Conservation (phyloP, 1,284 basidiomycete species). For the Trametes pubescens region DNA sequence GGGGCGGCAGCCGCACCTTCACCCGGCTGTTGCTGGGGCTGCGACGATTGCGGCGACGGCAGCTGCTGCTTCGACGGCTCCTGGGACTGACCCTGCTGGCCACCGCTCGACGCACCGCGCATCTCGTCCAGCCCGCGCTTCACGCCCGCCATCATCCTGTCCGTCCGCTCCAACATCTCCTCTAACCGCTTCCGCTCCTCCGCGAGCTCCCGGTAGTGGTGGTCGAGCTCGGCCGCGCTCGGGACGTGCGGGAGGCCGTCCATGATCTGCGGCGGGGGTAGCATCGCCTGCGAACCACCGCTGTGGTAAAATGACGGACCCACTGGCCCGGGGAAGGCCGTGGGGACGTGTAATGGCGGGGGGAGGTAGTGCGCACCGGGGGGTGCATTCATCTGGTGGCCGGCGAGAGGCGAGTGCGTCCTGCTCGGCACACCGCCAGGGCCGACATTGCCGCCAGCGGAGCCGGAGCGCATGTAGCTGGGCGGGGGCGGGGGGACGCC, state of each 20-base stretch:
- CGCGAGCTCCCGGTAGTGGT: constrained; percentile 69
- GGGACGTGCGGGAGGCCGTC: constrained; percentile 50
- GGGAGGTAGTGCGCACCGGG: constrained; percentile 45
- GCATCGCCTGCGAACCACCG: constrained; percentile 36
- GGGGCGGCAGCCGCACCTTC: constrained; percentile 24
- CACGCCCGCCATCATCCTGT: constrained; percentile 72
- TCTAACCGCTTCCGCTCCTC: constrained; percentile 68
- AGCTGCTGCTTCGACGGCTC: constrained; percentile 23
- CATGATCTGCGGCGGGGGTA: constrained; percentile 34
- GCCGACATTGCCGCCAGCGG: constrained; percentile 44
- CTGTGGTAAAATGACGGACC: constrained; percentile 37
- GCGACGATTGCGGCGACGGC: constrained; percentile 22
- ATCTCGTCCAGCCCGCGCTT: constrained; percentile 80
- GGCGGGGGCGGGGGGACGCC: constrained; percentile 42
- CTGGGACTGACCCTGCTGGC: constrained; percentile 13
- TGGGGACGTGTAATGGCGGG: constrained; percentile 31
- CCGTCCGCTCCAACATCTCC: constrained; percentile 77
- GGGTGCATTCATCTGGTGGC: constrained; percentile 46
- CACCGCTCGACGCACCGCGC: constrained; percentile 43
- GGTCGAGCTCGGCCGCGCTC: constrained; percentile 67
- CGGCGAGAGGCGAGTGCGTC: constrained; percentile 69
- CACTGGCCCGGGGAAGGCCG: constrained; percentile 28
- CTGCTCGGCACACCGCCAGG: constrained; percentile 56
- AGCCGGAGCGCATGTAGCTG: constrained; percentile 66
- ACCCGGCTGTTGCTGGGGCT: constrained; percentile 14